Evolutionary conservation across 1,284 basidiomycete species (phyloP), one percentile per base, ranked within the genome.

Genomic region (Agaricales sp.): DNA sequence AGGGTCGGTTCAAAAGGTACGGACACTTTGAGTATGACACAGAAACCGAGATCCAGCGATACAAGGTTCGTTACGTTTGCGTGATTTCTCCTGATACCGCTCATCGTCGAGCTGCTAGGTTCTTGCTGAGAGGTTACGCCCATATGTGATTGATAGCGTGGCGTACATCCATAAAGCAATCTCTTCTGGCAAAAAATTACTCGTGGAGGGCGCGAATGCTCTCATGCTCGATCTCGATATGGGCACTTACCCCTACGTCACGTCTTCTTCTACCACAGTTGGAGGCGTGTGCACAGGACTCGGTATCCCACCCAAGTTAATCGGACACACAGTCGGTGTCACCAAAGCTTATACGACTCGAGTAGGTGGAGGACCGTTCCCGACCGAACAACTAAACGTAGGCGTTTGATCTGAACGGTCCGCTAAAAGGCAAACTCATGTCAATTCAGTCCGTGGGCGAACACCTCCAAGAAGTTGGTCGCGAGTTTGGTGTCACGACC

Each of bases 1-100:
- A 99, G 65, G 92, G 93, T 11, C 78, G 95, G 14, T 96, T 96
- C 76, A 99, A 99, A 73, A 87, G 95, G 46, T 99, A 99, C 62
- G 95, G 96, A 2, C 75, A 93, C 64, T 99, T 99, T 59, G 95
- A 98, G 64, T 99, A 98, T 62, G 95, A 99, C 65, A 98, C 95
- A 8, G 95, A 98, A 63, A 92, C 84, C 43, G 95, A 99, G 68
- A 98, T 99, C 51, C 61, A 79, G 58, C 83, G 93, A 30, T 97
- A 98, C 75, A 85, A 90, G 77, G 88, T 83, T 53, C 50, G 66
- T 52, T 41, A 25, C 3, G 21, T 37, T 16, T 13, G 20, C 23
- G 11, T 37, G 12, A 21, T 46, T 44, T 48, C 44, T 44, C 8
- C 18, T 44, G 46, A 12, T 24, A 12, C 11, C n/a, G 38, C 50